Base-by-base conservation (phyloP, 2,329 filamentous ascomycete genomes). In the Penicillium sp. region DNA sequence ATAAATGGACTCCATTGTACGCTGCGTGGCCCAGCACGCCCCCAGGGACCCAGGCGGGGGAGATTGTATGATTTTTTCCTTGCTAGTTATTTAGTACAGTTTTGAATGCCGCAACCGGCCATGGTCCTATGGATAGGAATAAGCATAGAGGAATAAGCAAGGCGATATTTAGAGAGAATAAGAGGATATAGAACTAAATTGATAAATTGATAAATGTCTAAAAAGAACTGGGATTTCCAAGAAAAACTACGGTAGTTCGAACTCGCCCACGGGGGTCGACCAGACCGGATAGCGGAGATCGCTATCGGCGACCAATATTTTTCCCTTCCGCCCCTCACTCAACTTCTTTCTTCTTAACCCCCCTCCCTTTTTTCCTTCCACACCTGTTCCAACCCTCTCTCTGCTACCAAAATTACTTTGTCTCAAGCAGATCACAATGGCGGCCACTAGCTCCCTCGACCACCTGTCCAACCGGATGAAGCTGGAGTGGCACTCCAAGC, bases 371-470 rank as follows among this genome's bases (percentile, higher is more conserved):
- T 34, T 16, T 34, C 16, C 29, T 37, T 11, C 35, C 20, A 23
- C 35, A 37, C 43, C 24, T 46, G 37, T 50, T 46, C 44, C 35
- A 40, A 42, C 44, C 31, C 43, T 35, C 27, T 28, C 40, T 40
- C 42, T 37, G 26, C 43, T 39, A 36, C 42, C 41, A 47, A 40
- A 43, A 45, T 46, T 49, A 51, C 20, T 36, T 54, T 45, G 35
- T 51, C 48, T 37, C 9, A 23, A 55, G 45, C 49, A 52, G 29
- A 51, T 49, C 61, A 69, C 63, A 64, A 84, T 83, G 80, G 78
- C 78, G 50, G 87, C 86, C 68, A 85, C 87, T 48, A 86, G 84
- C 67, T 85, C 89, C 70, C 80, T 93, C 69, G 87, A 94, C 71
- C 89, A 95, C 74, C 83, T 95, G 69, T 81, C 82, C 68, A 82